phyloP scores from a whole-genome alignment of 345 rosid species.

The Arabis alpina region DNA sequence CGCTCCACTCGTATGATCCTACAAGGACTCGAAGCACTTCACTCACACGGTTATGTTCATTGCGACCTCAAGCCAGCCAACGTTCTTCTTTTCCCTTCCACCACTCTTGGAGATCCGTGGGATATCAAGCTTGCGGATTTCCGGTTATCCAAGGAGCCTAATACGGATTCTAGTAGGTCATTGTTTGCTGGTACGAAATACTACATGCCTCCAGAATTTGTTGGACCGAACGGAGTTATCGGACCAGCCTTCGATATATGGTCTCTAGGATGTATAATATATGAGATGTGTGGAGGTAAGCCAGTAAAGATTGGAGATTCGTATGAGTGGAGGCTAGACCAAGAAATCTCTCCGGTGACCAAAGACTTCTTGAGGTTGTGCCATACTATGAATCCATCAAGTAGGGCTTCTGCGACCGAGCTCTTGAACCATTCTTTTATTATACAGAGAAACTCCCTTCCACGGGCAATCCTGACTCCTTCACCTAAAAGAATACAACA shows the following conservation, averaged over 20 bases:
- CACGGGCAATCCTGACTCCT: not conserved
- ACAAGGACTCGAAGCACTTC: constrained; percentile 31
- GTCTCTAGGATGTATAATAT: constrained; percentile 32
- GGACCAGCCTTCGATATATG: constrained; percentile 8
- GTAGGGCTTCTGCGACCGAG: constrained; percentile 2
- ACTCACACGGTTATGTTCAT: constrained; percentile 1
- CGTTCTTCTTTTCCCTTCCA: constrained; percentile 6
- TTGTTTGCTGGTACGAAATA: not conserved
- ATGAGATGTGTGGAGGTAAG: constrained; percentile 30
- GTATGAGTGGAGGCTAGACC: not conserved
- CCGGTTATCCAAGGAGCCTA: constrained; percentile 25
- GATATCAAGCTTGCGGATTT: constrained; percentile 28
- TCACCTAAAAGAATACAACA: not conserved
- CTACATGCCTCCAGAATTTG: constrained; percentile 10
- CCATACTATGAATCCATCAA: not conserved
- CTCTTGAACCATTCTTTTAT: constrained; percentile 32
- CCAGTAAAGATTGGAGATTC: not conserved
- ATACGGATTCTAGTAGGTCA: not conserved
- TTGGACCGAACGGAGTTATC: not conserved
- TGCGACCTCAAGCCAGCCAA: constrained; percentile 18
- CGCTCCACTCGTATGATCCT: constrained; percentile 22
- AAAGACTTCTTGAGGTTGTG: constrained; percentile 8
- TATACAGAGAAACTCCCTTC: not conserved
- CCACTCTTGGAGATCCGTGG: constrained; percentile 14
- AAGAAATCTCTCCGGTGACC: constrained; percentile 1